Percentiles rank a stretch among this genome's conserved stretches.
Evolutionary conservation across 2,329 filamentous ascomycete genomes (phyloP).

Genomic region (Hymenoscyphus scutula): DNA sequence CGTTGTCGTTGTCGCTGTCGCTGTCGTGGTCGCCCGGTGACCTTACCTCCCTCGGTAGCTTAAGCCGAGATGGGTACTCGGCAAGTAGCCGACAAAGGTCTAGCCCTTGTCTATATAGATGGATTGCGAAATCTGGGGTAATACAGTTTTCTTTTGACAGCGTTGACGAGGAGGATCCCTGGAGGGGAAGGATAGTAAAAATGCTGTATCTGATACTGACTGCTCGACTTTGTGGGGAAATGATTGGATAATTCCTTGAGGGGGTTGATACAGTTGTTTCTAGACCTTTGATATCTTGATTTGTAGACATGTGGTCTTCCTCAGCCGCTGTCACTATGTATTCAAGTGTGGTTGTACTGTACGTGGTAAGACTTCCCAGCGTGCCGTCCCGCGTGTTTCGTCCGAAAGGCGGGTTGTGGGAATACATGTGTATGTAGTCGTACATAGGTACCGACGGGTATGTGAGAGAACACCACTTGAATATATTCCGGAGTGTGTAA

Average conservation of each 20-base stretch:
- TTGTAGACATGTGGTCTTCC: neutral
- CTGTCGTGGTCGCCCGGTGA: neutral
- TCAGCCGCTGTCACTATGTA: neutral
- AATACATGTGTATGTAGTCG: neutral
- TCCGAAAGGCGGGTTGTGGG: neutral
- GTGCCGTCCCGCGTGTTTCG: neutral
- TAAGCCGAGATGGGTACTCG: neutral
- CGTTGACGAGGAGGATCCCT: neutral
- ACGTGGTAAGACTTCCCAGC: neutral
- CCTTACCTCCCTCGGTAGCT: neutral
- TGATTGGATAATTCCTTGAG: neutral
- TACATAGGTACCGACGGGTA: neutral
- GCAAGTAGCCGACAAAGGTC: neutral
- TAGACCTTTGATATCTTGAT: neutral
- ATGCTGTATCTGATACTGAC: neutral
- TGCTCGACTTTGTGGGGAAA: neutral
- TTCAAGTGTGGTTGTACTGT: too few species aligned
- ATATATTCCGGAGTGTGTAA: too few species aligned
- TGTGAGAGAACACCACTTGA: neutral
- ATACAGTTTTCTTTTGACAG: neutral
- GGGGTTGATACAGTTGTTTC: neutral
- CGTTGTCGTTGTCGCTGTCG: neutral
- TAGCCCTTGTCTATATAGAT: too few species aligned
- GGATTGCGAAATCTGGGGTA: neutral
- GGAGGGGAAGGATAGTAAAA: neutral